phyloP scores from a whole-genome alignment of 108 stramenopile genomes.

The Cafeteria roenbergensis region DNA sequence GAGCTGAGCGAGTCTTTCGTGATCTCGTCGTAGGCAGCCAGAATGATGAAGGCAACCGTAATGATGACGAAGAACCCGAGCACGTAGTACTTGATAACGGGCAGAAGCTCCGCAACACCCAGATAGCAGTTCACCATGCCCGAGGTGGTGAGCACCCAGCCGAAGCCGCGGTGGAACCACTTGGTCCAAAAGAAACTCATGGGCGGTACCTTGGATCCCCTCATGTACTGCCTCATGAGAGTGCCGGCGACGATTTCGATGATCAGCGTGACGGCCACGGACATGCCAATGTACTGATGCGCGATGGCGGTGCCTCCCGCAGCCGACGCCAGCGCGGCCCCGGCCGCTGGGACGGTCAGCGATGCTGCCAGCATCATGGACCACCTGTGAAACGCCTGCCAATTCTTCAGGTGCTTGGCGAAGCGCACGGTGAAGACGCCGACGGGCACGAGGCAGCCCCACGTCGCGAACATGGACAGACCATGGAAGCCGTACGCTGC shows the following conservation, averaged over 20 bases:
- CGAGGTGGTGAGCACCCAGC: not conserved
- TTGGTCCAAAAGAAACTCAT: not conserved
- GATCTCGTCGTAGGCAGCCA: not conserved
- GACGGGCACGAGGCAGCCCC: not conserved
- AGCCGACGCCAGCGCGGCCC: not conserved
- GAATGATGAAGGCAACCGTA: not conserved
- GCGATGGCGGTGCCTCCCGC: not conserved
- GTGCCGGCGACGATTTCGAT: not conserved
- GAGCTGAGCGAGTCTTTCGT: too few relatives aligned
- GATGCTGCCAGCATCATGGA: not conserved
- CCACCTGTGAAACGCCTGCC: not conserved
- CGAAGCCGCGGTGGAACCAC: not conserved
- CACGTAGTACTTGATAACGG: not conserved
- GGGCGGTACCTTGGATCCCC: not conserved
- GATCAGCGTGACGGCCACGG: not conserved
- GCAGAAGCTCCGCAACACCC: not conserved
- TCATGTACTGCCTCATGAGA: not conserved
- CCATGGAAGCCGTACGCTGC: not conserved
- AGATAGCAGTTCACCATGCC: not conserved
- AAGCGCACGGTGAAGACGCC: conserved; percentile 2
- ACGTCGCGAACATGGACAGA: not conserved
- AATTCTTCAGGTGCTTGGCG: not conserved
- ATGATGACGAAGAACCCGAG: not conserved
- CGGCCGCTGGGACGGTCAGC: not conserved
- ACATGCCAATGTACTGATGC: not conserved